These are phyloP conservation scores for Alloascoidea africana DNA, from an alignment of 805 yeast species.

Conservation along the genomic window DNA sequence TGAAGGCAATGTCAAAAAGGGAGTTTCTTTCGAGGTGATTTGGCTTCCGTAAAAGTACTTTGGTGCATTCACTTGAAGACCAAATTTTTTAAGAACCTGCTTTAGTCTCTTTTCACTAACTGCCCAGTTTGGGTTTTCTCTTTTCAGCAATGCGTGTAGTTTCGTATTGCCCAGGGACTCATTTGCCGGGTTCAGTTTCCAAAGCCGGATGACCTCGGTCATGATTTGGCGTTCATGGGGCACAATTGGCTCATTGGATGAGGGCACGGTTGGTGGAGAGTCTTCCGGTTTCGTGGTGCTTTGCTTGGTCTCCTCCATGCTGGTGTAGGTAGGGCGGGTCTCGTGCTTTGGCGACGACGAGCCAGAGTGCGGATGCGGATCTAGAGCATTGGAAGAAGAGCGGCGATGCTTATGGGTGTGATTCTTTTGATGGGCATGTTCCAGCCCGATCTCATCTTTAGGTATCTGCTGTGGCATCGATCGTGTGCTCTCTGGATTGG, in stretches of 20 bases:
- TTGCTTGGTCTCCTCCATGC: too few species aligned
- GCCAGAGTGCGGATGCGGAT: too few species aligned
- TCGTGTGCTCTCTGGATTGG: too few species aligned
- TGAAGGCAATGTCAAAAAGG: slow-evolving; percentile 21
- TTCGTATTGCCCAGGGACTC: slow-evolving; percentile 42
- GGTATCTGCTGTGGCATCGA: too few species aligned
- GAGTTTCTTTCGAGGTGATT: slow-evolving; percentile 35
- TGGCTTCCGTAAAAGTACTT: slow-evolving; percentile 35
- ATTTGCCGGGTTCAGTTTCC: slow-evolving; percentile 53
- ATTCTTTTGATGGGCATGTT: too few species aligned
- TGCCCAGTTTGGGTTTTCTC: slow-evolving; percentile 44
- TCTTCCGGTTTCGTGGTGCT: too few species aligned
- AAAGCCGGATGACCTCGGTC: slow-evolving; percentile 42
- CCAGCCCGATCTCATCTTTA: too few species aligned
- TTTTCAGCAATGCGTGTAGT: slow-evolving; percentile 33
- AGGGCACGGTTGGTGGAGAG: neutral
- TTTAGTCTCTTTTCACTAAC: slow-evolving; percentile 44
- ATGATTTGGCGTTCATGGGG: slow-evolving; percentile 48
- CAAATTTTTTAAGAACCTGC: slow-evolving; percentile 36
- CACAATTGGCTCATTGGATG: slow-evolving; percentile 11
- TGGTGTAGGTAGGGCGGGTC: too few species aligned
- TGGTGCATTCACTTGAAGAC: slow-evolving; percentile 28
- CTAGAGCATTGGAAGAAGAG: too few species aligned
- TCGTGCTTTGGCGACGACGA: too few species aligned
- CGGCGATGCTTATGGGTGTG: too few species aligned